Conservation (phyloP, 495 filamentous ascomycete species). For the Hypoxylon rickii region DNA sequence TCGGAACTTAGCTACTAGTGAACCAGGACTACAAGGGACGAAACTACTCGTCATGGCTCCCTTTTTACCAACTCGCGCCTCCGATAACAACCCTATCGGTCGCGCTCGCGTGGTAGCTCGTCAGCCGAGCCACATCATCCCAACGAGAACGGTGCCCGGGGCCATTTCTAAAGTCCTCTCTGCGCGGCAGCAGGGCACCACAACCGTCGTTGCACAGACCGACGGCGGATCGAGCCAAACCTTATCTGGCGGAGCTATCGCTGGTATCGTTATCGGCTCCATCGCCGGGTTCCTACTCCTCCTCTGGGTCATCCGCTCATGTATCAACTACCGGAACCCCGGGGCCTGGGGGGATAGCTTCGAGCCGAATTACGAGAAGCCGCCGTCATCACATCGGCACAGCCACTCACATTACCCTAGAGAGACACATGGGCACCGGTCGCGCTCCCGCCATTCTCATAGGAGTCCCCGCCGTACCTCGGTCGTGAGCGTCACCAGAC, state of each 20-base stretch:
- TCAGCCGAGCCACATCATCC: slow-evolving; percentile 14
- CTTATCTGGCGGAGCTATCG: slow-evolving; percentile 59
- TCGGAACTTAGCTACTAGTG: too few relatives aligned
- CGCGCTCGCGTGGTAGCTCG: slow-evolving; percentile 10
- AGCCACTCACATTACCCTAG: slow-evolving; percentile 20
- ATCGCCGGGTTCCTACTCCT: slow-evolving; percentile 60
- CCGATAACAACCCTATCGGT: slow-evolving; percentile 10
- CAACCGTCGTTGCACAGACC: slow-evolving; percentile 27
- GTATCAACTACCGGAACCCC: slow-evolving; percentile 45
- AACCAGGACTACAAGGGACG: background rate
- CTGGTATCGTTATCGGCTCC: slow-evolving; percentile 64
- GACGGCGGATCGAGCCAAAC: slow-evolving; percentile 42
- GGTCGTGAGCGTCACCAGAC: slow-evolving; percentile 30
- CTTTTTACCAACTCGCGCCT: slow-evolving; percentile 2
- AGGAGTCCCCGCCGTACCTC: slow-evolving; percentile 28
- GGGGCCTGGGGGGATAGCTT: slow-evolving; percentile 25
- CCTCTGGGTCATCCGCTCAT: slow-evolving; percentile 56
- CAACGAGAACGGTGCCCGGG: slow-evolving; percentile 29
- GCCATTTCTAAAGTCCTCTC: slow-evolving; percentile 26
- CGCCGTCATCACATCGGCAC: slow-evolving; percentile 18
- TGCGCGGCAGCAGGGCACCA: slow-evolving; percentile 27
- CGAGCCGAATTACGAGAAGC: slow-evolving; percentile 36
- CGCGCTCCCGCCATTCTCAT: slow-evolving; percentile 32
- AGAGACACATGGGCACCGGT: slow-evolving; percentile 28
- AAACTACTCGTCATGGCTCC: slow-evolving; percentile 27